Conservation (phyloP, 805 yeast genomes). For the Yarrowia yakushimensis region DNA sequence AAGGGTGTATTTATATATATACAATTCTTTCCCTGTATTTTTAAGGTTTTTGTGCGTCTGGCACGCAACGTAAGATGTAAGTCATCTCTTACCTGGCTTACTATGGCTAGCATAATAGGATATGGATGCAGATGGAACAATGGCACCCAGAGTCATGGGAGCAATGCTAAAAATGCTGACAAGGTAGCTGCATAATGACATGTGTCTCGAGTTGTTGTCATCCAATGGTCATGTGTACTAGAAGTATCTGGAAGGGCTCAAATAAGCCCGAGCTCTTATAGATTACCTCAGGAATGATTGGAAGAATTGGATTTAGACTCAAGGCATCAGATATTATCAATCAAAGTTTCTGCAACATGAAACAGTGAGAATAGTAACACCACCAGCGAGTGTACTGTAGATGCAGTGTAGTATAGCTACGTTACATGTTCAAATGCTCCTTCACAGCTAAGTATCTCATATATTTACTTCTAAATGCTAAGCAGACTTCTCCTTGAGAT, state of each 20-base stretch:
- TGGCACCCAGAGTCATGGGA: neutral
- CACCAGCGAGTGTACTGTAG: too few relatives aligned
- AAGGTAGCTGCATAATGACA: neutral
- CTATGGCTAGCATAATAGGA: neutral
- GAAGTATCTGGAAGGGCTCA: neutral
- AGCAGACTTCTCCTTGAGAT: constrained; percentile 2
- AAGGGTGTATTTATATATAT: neutral
- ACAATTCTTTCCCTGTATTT: neutral
- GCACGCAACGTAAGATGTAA: neutral
- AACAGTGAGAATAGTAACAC: neutral
- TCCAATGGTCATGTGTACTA: neutral
- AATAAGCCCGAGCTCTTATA: neutral
- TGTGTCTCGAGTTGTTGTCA: neutral
- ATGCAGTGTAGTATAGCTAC: too few relatives aligned
- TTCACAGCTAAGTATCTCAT: neutral
- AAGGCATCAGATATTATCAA: neutral
- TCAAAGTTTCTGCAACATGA: neutral
- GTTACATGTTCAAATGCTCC: too few relatives aligned
- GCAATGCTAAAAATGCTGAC: neutral
- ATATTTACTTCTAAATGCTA: neutral
- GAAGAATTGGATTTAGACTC: neutral
- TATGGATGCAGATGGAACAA: neutral
- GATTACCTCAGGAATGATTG: neutral
- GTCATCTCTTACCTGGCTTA: constrained; percentile 7
- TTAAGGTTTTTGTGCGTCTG: neutral